phyloP scores from a whole-genome alignment of 768 basidiomycete species.

The Pisolithus orientalis region DNA sequence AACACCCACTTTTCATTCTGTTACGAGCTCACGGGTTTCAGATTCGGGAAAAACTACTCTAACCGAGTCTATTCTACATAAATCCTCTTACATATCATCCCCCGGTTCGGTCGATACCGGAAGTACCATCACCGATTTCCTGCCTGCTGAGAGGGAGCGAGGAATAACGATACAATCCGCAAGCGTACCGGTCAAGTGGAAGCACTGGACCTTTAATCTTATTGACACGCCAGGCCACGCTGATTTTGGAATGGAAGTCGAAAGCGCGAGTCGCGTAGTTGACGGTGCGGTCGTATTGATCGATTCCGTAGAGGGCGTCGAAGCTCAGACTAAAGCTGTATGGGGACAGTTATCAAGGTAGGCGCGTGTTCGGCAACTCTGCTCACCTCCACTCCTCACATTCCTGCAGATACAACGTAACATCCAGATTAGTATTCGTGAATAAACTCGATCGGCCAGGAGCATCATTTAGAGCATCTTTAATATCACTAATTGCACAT shows the following conservation, averaged over 20 bases:
- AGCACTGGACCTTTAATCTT: slow-evolving; percentile 78
- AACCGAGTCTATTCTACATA: slow-evolving; percentile 80
- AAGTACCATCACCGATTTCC: slow-evolving; percentile 85
- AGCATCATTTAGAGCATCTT: slow-evolving; percentile 67
- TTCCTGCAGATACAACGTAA: slow-evolving; percentile 62
- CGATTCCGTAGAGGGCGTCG: slow-evolving; percentile 88
- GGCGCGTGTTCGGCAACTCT: slow-evolving; percentile 21
- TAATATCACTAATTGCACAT: slow-evolving; percentile 68
- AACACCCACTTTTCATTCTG: background rate
- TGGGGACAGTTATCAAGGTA: slow-evolving; percentile 86
- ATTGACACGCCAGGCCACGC: slow-evolving; percentile 91
- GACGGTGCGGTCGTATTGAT: slow-evolving; percentile 86
- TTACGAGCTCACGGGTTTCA: slow-evolving; percentile 22
- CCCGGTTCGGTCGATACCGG: slow-evolving; percentile 86
- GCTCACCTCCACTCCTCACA: background rate
- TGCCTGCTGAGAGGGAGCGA: slow-evolving; percentile 83
- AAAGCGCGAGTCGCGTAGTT: slow-evolving; percentile 85
- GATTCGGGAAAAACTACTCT: slow-evolving; percentile 89
- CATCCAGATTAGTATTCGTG: slow-evolving; percentile 71
- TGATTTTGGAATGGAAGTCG: slow-evolving; percentile 96
- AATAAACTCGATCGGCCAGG: slow-evolving; percentile 89
- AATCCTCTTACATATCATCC: slow-evolving; percentile 62
- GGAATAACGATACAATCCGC: slow-evolving; percentile 92
- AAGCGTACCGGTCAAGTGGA: slow-evolving; percentile 85
- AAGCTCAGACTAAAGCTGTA: slow-evolving; percentile 85